A percentile compares a stretch with the other conserved stretches of the same genome.
Evolutionary conservation across 768 basidiomycete species (phyloP).

Genomic region (Boletus pseudo-olivaceus): DNA sequence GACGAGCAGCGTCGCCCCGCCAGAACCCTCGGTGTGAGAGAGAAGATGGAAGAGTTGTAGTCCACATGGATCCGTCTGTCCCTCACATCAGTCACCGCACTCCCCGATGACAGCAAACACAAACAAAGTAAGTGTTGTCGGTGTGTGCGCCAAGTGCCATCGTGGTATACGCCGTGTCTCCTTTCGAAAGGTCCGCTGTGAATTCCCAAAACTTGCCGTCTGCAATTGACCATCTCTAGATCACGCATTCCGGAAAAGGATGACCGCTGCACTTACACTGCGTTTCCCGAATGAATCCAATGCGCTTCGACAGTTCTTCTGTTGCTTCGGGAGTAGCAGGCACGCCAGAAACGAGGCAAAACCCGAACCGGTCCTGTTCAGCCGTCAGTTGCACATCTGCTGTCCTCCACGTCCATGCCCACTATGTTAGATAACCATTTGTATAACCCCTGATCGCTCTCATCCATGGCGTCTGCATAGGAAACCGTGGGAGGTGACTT

Average conservation of each 20-base stretch:
- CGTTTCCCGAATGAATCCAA: constrained; percentile 88
- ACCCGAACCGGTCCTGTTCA: constrained; percentile 79
- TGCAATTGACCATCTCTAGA: constrained; percentile 42
- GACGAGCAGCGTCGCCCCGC: constrained; percentile 88
- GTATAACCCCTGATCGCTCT: constrained; percentile 62
- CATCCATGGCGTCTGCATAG: constrained; percentile 71
- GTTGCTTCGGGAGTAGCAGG: constrained; percentile 82
- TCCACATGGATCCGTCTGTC: constrained; percentile 89
- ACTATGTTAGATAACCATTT: constrained; percentile 83
- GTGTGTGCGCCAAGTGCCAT: constrained; percentile 85
- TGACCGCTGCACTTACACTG: constrained; percentile 41
- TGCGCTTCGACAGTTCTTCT: constrained; percentile 68
- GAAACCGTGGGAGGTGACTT: constrained; percentile 69
- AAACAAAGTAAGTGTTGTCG: constrained; percentile 56
- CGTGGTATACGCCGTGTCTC: constrained; percentile 93
- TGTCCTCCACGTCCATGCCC: constrained; percentile 26
- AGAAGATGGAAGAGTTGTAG: constrained; percentile 94
- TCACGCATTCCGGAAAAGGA: background rate
- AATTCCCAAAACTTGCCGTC: constrained; percentile 98
- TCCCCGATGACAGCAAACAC: constrained; percentile 2
- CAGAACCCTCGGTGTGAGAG: constrained; percentile 73
- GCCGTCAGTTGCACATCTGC: background rate
- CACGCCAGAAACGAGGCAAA: constrained; percentile 82
- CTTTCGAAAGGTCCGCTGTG: constrained; percentile 84
- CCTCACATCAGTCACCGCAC: constrained; percentile 11